Base-by-base conservation (phyloP, 495 filamentous ascomycete species). In the Aspergillus incahuasiensis region DNA sequence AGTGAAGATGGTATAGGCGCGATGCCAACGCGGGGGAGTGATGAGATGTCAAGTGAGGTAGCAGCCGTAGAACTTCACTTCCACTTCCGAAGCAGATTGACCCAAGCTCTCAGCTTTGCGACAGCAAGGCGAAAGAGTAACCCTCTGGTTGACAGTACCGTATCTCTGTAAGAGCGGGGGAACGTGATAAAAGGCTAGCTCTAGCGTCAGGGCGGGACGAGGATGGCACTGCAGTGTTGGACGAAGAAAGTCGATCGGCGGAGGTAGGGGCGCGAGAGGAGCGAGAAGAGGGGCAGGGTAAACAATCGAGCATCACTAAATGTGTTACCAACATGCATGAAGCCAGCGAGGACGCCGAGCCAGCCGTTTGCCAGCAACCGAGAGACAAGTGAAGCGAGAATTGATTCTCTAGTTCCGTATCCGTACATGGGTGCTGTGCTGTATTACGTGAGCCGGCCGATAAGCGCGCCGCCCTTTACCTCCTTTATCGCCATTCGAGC, bases 381-480 rank as follows among this genome's bases (percentile, higher is more conserved):
- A 25, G 52, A 38, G 8, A 44, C 11, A 50, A 35, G 46, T 49
- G 24, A n/a, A 16, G 38, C 38, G 38, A 40, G n/a, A n/a, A n/a
- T n/a, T n/a, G n/a, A n/a, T n/a, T n/a, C 3, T 6, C 13, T 40
- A 35, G 32, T 35, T 2, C n/a, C n/a, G n/a, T n/a, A n/a, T n/a
- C n/a, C n/a, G n/a, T n/a, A n/a, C n/a, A n/a, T n/a, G n/a, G n/a
- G n/a, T n/a, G n/a, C n/a, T n/a, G n/a, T n/a, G n/a, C n/a, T 18
- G 30, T n/a, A 54, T 58, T 50, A 58, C 56, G 56, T 58, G 56
- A 38, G 48, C 40, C 20, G 44, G 24, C 19, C 12, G 54, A 56
- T 56, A 56, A 55, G 43, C 20, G 12, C n/a, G n/a, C n/a, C n/a
- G n/a, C n/a, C n/a, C n/a, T n/a, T n/a, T n/a, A n/a, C n/a, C n/a